A percentile compares a stretch with the other conserved stretches of the same genome.
Evolutionary conservation across 2,329 filamentous ascomycete species (phyloP).

Genomic region (Neonectria neomacrospora): DNA sequence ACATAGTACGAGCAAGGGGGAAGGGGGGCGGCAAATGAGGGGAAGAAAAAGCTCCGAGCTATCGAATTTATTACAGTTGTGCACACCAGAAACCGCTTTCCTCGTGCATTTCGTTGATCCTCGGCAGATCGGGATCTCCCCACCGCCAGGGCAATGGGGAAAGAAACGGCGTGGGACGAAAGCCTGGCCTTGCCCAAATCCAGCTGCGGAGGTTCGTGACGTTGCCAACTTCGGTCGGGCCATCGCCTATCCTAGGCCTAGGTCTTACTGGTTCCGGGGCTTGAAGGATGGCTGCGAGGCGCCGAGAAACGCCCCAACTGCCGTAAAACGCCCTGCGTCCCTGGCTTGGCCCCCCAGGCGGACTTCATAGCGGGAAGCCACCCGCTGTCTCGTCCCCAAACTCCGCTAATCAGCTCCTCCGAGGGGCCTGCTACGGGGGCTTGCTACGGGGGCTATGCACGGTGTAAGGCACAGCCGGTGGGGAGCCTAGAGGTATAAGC

Average conservation of each 20-base stretch:
- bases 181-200: neutral
- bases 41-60: slow-evolving; percentile 12
- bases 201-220: neutral
- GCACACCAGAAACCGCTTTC: neutral
- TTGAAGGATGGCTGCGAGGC: neutral
- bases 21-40: slow-evolving; percentile 8
- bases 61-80: neutral
- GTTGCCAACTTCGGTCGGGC: neutral
- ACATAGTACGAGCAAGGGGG: neutral
- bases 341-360: neutral
- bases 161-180: neutral
- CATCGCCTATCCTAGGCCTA: neutral
- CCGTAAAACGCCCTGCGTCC: slow-evolving; percentile 6
- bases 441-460: slow-evolving; percentile 18
- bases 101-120: slow-evolving; percentile 7
- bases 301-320: neutral
- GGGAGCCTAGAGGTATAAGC: slow-evolving; percentile 6
- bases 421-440: neutral
- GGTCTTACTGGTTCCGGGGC: neutral
- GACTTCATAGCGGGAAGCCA: slow-evolving; percentile 18
- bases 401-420: slow-evolving; percentile 12
- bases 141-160: neutral
- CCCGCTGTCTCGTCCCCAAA: slow-evolving; percentile 6
- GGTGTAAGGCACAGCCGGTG: slow-evolving; percentile 18
- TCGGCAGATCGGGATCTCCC: slow-evolving; percentile 14